phyloP scores from a whole-genome alignment of 73 alveolate species.

The Uronychia setigera region DNA sequence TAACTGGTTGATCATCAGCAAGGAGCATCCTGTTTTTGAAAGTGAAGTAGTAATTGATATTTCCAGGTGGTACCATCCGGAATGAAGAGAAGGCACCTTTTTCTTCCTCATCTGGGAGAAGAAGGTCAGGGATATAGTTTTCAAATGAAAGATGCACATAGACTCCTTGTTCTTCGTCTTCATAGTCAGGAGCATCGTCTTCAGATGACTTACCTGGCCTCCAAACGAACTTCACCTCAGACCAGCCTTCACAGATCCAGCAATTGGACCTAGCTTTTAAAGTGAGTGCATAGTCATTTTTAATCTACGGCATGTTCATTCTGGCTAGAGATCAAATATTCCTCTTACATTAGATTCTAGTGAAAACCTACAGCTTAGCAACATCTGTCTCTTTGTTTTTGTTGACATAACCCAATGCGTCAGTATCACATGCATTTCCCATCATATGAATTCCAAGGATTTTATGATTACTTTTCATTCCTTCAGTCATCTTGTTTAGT shows the following conservation, averaged over 20 bases:
- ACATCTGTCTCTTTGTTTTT: constrained; percentile 34
- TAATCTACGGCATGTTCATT: neutral
- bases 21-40: constrained; percentile 19
- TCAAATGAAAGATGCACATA: constrained; percentile 77
- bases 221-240: constrained; percentile 65
- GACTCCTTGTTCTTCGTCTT: constrained; percentile 53
- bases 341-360: constrained; percentile 17
- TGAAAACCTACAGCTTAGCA: constrained; percentile 16
- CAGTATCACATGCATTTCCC: constrained; percentile 76
- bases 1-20: constrained; percentile 25
- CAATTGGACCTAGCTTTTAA: constrained; percentile 54
- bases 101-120: constrained; percentile 38
- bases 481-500: constrained; percentile 71
- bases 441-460: constrained; percentile 88
- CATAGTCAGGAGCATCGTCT: neutral
- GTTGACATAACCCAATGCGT: constrained; percentile 57
- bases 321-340: constrained; percentile 11
- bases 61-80: constrained; percentile 72
- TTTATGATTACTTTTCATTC: constrained; percentile 82
- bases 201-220: constrained; percentile 39
- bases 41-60: constrained; percentile 42
- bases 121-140: constrained; percentile 52
- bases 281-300: constrained; percentile 3
- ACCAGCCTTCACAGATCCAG: constrained; percentile 94
- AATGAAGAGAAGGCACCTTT: constrained; percentile 21